Percentiles rank a stretch among this genome's conserved stretches.
Conservation (phyloP, 768 basidiomycete genomes). For the Butyriboletus loyo region DNA sequence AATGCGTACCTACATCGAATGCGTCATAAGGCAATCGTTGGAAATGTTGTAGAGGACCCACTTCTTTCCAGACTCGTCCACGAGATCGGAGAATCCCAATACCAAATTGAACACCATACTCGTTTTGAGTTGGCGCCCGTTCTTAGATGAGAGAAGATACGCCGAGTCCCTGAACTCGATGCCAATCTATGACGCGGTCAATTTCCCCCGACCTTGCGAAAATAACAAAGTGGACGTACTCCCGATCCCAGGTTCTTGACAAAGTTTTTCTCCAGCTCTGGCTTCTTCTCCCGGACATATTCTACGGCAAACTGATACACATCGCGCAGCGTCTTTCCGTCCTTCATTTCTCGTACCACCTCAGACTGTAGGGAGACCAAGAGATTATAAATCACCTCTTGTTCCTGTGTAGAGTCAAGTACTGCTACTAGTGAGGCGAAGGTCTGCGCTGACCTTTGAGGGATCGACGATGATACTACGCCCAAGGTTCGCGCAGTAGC, state of each 20-base stretch:
- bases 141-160: constrained; percentile 82
- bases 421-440: neutral
- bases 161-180: constrained; percentile 91
- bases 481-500: constrained; percentile 89
- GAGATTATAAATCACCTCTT: constrained; percentile 85
- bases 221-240: constrained; percentile 42
- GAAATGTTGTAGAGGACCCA: constrained; percentile 31
- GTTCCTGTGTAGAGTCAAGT: constrained; percentile 53
- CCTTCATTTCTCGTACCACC: constrained; percentile 71
- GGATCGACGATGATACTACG: constrained; percentile 96
- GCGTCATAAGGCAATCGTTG: neutral
- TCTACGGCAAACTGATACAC: constrained; percentile 74
- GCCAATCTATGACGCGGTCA: constrained; percentile 64
- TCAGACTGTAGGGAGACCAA: constrained; percentile 77
- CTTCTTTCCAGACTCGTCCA: constrained; percentile 77
- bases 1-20: constrained; percentile 67
- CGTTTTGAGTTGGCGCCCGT: constrained; percentile 60
- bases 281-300: constrained; percentile 72
- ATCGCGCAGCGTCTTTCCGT: constrained; percentile 73
- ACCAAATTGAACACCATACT: constrained; percentile 86
- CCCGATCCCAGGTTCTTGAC: constrained; percentile 90
- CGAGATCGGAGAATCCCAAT: constrained; percentile 81
- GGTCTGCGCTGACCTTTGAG: constrained; percentile 52
- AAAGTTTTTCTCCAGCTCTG: constrained; percentile 80
- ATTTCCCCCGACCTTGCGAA: neutral